These are phyloP conservation scores for Onygenales sp. DNA, from an alignment of 2,329 filamentous ascomycete species.

Conservation along the genomic window DNA sequence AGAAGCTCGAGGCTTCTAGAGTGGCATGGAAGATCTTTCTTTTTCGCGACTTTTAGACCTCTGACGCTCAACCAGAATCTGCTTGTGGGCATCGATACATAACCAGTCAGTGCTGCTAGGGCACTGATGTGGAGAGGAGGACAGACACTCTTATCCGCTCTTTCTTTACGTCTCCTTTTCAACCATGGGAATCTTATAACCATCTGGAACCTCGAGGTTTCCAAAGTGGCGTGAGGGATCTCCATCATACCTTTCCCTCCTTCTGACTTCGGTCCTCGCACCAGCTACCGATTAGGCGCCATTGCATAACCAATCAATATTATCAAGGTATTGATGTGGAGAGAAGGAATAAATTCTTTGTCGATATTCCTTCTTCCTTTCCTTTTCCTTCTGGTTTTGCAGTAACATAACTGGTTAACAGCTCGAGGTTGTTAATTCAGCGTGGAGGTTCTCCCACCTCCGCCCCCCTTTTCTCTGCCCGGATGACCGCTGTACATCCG, in stretches of 20 bases:
- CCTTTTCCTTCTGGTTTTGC: too few species aligned
- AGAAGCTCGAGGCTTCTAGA: conserved; percentile 1
- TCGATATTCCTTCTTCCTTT: too few species aligned
- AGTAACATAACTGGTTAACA: not conserved
- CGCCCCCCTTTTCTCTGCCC: not conserved
- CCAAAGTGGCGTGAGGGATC: not conserved
- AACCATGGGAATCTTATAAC: not conserved
- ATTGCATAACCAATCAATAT: too few species aligned
- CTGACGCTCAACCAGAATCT: not conserved
- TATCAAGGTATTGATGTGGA: too few species aligned
- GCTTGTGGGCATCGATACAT: not conserved
- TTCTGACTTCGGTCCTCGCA: too few species aligned
- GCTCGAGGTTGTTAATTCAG: not conserved
- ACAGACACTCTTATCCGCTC: not conserved
- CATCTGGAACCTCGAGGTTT: conserved; percentile 2
- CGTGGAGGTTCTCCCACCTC: not conserved
- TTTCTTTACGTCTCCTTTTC: not conserved
- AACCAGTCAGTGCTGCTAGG: not conserved
- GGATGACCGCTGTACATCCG: not conserved
- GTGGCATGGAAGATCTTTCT: not conserved
- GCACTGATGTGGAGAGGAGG: not conserved
- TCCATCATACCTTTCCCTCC: not conserved
- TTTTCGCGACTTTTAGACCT: not conserved
- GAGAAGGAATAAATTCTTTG: too few species aligned
- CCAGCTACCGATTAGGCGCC: too few species aligned